Base-by-base conservation (phyloP, 1,284 basidiomycete species). In the Pascua guehoae region DNA sequence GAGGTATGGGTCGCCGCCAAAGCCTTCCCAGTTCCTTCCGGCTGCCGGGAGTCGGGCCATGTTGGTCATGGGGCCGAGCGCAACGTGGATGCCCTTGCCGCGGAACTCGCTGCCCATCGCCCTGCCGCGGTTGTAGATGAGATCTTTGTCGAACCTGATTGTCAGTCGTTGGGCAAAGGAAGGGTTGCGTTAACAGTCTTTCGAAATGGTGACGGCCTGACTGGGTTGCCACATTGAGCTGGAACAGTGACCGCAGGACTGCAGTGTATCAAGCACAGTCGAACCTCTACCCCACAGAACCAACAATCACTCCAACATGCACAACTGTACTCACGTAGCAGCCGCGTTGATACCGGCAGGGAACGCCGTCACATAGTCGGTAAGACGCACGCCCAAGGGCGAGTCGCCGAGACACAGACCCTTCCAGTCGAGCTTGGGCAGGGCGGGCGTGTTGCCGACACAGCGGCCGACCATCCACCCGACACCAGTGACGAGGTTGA, bases 1-100 rank as follows among this genome's bases (percentile, higher is more conserved):
- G 43, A 92, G 78, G 77, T 85, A 91, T 0, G 89, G 88, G 61
- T 75, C 73, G 36, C 58, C 70, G 47, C 88, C 86, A 61, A 89
- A 91, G 9, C 88, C 88, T 79, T 93, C 89, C 88, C 88, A 93
- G 73, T 89, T 90, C 11, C 90, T 79, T 0, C 90, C 90, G 4
- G 80, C 84, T 15, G 82, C 82, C 7, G 86, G 82, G 1, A 79
- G 79, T n/a, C 87, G 81, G 53, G 80, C 81, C 51, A 87, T 71
- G 54, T 77, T 76, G 46, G 72, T 75, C 66, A 71, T 70, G 2
- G 75, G 77, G 9, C 85, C 85, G 9, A 88, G 78, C 9, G 82
- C 83, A 56, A 88, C 80, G 67, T 94, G 83, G 56, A 87, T 86
- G 45, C 91, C 91, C 71, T 93, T 91, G 42, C 82, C 86, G 60